Base-by-base conservation (phyloP, 305 asterid species). In the Petunia hybrid region DNA sequence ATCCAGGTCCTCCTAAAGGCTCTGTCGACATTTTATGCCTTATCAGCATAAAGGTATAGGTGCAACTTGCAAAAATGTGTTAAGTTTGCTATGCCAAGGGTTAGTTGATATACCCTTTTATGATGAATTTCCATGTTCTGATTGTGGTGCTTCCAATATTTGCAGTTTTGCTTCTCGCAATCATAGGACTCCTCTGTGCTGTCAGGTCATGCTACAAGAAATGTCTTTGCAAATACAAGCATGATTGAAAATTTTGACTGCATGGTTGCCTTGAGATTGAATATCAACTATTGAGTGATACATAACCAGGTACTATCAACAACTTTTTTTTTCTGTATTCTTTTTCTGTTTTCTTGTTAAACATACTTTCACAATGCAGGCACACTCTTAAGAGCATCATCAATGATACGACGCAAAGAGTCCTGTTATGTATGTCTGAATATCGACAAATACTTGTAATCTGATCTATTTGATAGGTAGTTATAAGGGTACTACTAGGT, bases 151-250 rank as follows among this genome's bases (percentile, higher is more conserved):
- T 39, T 65, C 48, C 48, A 65, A 39, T 13, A 12, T 68, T 61
- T 78, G 76, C 83, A 78, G 87, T 78, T 71, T 53, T 84, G 85
- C 76, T 84, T 55, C 68, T 84, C 6, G 80, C 59, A 43, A 13
- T 74, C 67, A 13, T 75, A 22, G 85, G 83, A 65, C 31, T 84
- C 9, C 43, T 73, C 35, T 78, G 40, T 39, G 83, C 68, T 9
- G 68, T 81, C 64, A 59, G 67, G 55, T 81, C 53, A 46, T 16
- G 76, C 16, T 81, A 41, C 78, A 70, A 4, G 62, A 43, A 16
- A n/a, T 57, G 80, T 31, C 76, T 69, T 45, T 77, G 55, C 68
- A 84, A 84, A 57, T 43, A 12, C 78, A 84, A 84, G 83, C 66
- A 41, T 73, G 87, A 84, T 60, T 81, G 71, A 84, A 43, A 51